Base-by-base conservation (phyloP, 129 eudicot genomes). In the Tagetes patula region DNA sequence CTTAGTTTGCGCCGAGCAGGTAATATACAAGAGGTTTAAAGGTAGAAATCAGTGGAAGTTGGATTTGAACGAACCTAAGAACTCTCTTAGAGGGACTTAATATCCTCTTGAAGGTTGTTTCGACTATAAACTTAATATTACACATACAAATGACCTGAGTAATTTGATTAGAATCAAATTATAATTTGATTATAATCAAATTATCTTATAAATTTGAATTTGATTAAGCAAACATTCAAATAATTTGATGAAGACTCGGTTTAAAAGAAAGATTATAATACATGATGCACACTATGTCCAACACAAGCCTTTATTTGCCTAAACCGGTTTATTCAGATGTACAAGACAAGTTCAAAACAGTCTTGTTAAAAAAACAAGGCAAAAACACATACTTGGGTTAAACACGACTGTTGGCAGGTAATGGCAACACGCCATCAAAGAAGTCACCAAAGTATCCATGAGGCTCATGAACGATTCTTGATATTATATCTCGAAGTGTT, bases 401-500 rank as follows among this genome's bases (percentile, higher is more conserved):
- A 39, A 88, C 98, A 72, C 98, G 86, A 77, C 92, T 87, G 72
- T 87, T 87, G 12, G 87, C 85, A 11, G 96, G 98, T 77, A 85
- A 78, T 1, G 98, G 98, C 81, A 88, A 53, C 52, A 87, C 91
- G 1, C 98, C 98, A 74, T 94, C 95, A 39, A 94, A 94, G 86
- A 94, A 90, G 79, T 94, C 98, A 4, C 96, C 97, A 74, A 94
- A 90, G 80, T 94, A 94, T 7, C 96, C 96, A 14, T 85, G 96
- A 56, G 98, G 98, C 81, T 94, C 98, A 14, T 90, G 92, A 36
- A 90, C 98, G 3, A 94, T 90, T 84, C 84, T 90, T 0, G 98
- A 90, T 72, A 94, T 94, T 36, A 94, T 94, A 83, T 94, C 97
- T 77, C 97, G 84, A 10, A 94, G 96, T 1, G 98, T 94, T 10